phyloP scores from a whole-genome alignment of 805 yeast species.

The Hanseniaspora singularis region DNA sequence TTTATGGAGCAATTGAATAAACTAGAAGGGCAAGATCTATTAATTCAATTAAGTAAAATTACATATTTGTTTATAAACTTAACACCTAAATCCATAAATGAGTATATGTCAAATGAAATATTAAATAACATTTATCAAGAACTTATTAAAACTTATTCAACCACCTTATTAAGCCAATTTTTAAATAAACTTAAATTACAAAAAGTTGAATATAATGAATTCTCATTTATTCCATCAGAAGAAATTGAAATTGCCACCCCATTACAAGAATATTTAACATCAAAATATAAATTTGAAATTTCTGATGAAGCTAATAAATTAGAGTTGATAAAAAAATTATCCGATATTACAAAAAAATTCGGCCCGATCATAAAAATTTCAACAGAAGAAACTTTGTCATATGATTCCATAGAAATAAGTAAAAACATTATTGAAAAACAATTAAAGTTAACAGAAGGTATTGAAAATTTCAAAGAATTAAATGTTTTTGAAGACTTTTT shows the following conservation, averaged over 20 bases:
- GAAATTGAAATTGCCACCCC: constrained; percentile 13
- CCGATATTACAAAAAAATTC: constrained; percentile 11
- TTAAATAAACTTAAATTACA: constrained; percentile 12
- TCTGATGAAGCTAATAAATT: constrained; percentile 7
- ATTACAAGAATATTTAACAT: constrained; percentile 3
- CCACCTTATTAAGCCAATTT: constrained; percentile 16
- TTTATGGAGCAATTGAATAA: constrained; percentile 32
- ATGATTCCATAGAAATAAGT: not conserved
- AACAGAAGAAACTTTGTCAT: not conserved
- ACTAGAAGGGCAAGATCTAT: constrained; percentile 26
- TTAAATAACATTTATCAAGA: constrained; percentile 17
- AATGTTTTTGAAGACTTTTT: not conserved
- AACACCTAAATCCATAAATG: constrained; percentile 12
- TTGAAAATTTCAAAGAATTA: too few species aligned
- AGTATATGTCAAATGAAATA: constrained; percentile 7
- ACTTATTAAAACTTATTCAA: constrained; percentile 19
- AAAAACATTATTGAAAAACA: not conserved
- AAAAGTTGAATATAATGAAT: not conserved
- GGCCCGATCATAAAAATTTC: not conserved
- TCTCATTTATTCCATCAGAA: constrained; percentile 3
- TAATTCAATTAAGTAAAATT: constrained; percentile 21
- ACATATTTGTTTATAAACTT: constrained; percentile 22
- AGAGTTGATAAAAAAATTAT: constrained; percentile 8
- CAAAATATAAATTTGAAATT: not conserved
- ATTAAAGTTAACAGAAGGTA: too few species aligned